These are phyloP conservation scores for Xylariales sp. DNA, from an alignment of 2,329 filamentous ascomycete genomes.

Conservation along the genomic window DNA sequence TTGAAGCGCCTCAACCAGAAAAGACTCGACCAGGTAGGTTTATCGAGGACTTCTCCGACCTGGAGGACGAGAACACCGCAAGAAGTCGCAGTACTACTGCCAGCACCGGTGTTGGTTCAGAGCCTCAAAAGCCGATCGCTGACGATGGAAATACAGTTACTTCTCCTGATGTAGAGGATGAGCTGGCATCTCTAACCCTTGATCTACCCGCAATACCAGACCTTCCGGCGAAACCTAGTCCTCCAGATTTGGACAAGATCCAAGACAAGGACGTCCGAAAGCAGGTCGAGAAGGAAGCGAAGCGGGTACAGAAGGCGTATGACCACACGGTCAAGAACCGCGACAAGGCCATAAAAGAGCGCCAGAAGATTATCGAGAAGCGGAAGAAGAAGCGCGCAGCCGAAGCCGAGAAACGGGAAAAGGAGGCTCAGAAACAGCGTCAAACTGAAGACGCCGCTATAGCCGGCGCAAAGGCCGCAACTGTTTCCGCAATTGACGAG, in stretches of 20 bases:
- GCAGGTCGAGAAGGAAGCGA: conserved; percentile 64
- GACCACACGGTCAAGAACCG: conserved; percentile 63
- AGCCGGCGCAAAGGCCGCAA: conserved; percentile 9
- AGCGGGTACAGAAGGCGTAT: conserved; percentile 58
- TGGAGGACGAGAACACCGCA: no score
- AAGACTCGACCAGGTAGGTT: conserved; percentile 1
- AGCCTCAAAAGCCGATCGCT: no score
- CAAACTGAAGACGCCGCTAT: conserved; percentile 17
- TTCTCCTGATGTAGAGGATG: no score
- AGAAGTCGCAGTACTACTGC: no score
- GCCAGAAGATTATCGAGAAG: conserved; percentile 55
- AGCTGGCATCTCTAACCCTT: no score
- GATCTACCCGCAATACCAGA: no score
- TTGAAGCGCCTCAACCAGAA: no score
- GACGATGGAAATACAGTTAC: no score
- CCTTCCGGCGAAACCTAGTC: no score
- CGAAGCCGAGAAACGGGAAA: conserved; percentile 35
- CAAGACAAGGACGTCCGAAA: conserved; percentile 62
- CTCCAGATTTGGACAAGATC: conserved; percentile 54
- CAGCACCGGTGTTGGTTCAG: no score
- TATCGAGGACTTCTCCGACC: no score
- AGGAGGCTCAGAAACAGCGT: conserved; percentile 31
- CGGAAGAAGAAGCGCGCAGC: conserved; percentile 41
- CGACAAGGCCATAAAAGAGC: conserved; percentile 58
- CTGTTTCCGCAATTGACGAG: conserved; percentile 19